These are phyloP conservation scores for Fusarium burgessii DNA, from an alignment of 2,329 filamentous ascomycete genomes.

Conservation along the genomic window DNA sequence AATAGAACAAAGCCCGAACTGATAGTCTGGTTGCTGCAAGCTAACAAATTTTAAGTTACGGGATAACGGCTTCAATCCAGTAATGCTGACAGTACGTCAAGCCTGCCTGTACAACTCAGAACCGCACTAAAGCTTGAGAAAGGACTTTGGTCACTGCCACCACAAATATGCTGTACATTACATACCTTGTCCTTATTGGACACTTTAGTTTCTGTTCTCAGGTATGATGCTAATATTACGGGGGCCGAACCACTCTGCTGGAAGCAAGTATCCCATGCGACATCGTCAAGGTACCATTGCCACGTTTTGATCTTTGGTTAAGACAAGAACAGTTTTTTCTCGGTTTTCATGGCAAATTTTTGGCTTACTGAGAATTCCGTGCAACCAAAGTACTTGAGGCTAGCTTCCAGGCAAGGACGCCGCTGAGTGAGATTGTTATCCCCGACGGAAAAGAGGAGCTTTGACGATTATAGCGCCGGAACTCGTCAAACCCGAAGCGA, in stretches of 20 bases:
- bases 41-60: background rate
- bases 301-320: background rate
- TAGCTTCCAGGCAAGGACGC: background rate
- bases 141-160: conserved; percentile 17
- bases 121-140: background rate
- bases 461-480: background rate
- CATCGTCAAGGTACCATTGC: too few species aligned
- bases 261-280: background rate
- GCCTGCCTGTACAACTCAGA: background rate
- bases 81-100: background rate
- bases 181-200: background rate
- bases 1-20: too few species aligned
- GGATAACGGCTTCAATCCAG: background rate
- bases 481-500: background rate
- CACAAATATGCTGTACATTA: background rate
- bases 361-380: background rate
- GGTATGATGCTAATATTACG: background rate
- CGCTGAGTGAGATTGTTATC: conserved; percentile 26
- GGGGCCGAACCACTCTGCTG: background rate
- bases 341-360: too few species aligned
- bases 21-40: too few species aligned
- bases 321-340: too few species aligned
- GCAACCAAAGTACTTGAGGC: background rate
- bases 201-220: background rate
- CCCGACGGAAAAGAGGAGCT: background rate